Evolutionary conservation across 1,139 yeast species (phyloP).

Genomic region (Hyphopichia khmerensis): DNA sequence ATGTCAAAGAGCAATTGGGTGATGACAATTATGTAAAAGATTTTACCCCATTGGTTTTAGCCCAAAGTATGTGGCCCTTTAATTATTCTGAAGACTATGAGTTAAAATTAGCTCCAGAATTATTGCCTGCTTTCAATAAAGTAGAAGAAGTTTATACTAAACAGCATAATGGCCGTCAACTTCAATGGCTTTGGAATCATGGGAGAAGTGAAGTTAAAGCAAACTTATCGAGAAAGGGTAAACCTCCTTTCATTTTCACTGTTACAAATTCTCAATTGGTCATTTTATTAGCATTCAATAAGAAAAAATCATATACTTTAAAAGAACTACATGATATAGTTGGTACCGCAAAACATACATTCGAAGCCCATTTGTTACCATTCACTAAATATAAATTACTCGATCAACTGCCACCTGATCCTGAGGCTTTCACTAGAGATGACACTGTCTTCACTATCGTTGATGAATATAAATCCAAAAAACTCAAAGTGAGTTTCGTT

Average conservation of each 20-base stretch:
- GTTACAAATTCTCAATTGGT: conserved; percentile 87
- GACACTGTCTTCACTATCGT: conserved; percentile 72
- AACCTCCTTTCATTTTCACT: conserved; percentile 78
- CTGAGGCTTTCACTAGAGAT: conserved; percentile 44
- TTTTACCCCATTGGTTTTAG: conserved; percentile 75
- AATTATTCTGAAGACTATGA: conserved; percentile 43
- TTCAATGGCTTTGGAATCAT: conserved; percentile 95
- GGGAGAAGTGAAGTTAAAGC: conserved; percentile 92
- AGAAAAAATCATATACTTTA: conserved; percentile 55
- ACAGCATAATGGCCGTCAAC: conserved; percentile 83
- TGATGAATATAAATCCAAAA: conserved; percentile 81
- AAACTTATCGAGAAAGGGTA: conserved; percentile 78
- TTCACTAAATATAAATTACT: conserved; percentile 77
- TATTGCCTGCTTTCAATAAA: conserved; percentile 62
- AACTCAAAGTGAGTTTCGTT: conserved; percentile 81
- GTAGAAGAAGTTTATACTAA: conserved; percentile 68
- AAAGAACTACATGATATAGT: conserved; percentile 65
- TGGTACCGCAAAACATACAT: conserved; percentile 61
- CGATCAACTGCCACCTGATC: conserved; percentile 60
- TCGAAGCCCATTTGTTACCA: conserved; percentile 76
- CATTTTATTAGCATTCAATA: conserved; percentile 77
- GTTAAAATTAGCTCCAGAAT: conserved; percentile 48
- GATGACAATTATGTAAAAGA: conserved; percentile 47
- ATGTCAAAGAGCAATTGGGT: conserved; percentile 56
- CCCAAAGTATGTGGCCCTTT: conserved; percentile 91